Conservation (phyloP, 345 rosid species). For the Diplotaxis tenuifolia region DNA sequence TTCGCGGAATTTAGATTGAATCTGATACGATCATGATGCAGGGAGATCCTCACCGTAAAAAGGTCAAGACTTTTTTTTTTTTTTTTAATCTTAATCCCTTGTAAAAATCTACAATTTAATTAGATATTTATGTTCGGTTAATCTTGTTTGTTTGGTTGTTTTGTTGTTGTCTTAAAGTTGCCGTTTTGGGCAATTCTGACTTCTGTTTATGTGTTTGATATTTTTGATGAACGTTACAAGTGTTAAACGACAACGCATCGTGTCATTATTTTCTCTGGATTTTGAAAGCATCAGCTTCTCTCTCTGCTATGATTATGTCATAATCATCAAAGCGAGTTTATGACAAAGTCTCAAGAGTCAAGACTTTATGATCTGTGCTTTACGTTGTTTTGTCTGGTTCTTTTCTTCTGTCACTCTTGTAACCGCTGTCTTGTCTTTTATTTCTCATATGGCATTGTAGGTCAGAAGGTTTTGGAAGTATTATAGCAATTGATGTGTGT, state of each 20-base stretch:
- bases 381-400: background rate
- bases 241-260: no score
- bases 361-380: background rate
- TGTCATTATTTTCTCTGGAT: no score
- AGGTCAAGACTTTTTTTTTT: slow-evolving; percentile 42
- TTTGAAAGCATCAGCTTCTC: no score
- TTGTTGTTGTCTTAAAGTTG: background rate
- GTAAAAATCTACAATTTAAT: background rate
- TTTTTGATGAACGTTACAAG: background rate
- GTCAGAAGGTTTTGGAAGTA: background rate
- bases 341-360: background rate
- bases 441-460: background rate
- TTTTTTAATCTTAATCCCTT: background rate
- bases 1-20: slow-evolving; percentile 6
- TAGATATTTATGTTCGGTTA: slow-evolving; percentile 19
- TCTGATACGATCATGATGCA: slow-evolving; percentile 46
- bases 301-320: background rate
- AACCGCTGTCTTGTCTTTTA: background rate
- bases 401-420: background rate
- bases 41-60: slow-evolving; percentile 67
- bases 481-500: slow-evolving; percentile 4
- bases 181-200: slow-evolving; percentile 9
- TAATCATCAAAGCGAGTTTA: no score
- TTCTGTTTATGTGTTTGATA: background rate
- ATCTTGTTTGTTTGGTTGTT: slow-evolving; percentile 2